phyloP scores from a whole-genome alignment of 306 rosid species.

The Inga oerstediana region DNA sequence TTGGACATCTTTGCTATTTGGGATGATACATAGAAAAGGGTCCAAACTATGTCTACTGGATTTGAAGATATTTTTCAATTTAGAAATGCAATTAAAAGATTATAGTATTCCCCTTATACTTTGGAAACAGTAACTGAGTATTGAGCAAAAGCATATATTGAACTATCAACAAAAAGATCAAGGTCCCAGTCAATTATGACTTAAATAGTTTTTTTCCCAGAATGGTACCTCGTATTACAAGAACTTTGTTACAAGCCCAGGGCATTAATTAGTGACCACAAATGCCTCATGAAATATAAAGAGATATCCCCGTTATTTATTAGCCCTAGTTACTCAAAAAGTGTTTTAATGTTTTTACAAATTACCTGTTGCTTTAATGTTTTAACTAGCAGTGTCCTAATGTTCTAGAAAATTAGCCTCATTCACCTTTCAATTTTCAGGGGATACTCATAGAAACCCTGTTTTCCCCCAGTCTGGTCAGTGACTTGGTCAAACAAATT shows the following conservation, averaged over 20 bases:
- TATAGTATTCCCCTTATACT: neutral
- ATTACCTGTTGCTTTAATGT: neutral
- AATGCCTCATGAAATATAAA: slow-evolving; percentile 1
- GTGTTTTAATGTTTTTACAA: neutral
- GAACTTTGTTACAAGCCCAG: slow-evolving; percentile 11
- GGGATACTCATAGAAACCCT: neutral
- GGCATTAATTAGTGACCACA: neutral
- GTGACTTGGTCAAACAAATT: neutral
- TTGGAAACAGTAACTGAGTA: neutral
- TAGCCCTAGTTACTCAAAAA: neutral
- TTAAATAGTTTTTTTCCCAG: neutral
- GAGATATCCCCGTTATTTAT: neutral
- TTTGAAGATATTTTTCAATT: slow-evolving; percentile 11
- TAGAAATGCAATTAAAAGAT: neutral
- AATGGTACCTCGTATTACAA: slow-evolving; percentile 9
- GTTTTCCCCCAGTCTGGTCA: slow-evolving; percentile 5
- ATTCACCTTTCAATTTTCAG: neutral
- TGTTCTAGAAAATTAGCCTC: neutral
- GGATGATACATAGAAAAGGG: slow-evolving; percentile 6
- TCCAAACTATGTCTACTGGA: neutral
- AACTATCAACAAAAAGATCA: slow-evolving; percentile 12
- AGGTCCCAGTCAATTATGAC: slow-evolving; percentile 3
- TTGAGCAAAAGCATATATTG: neutral
- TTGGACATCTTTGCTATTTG: neutral
- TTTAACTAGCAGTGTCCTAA: neutral